Conservation (phyloP, 805 yeast genomes). For the Wickerhamomyces queroliae region DNA sequence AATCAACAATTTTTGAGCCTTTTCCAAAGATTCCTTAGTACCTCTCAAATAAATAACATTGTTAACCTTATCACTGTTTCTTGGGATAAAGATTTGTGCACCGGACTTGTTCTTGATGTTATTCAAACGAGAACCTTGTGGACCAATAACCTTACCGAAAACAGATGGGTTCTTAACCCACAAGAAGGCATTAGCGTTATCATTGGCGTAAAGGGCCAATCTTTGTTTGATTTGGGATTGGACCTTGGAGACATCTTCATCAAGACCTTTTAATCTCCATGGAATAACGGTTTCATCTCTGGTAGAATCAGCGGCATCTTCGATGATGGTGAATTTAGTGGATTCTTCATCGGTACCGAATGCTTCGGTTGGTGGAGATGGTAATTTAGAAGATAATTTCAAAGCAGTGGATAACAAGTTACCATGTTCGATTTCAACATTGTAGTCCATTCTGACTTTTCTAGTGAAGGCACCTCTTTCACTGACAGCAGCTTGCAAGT, state of each 20-base stretch:
- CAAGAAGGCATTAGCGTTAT: too few species aligned
- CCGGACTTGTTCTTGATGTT: slow-evolving; percentile 53
- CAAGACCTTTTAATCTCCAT: slow-evolving; percentile 62
- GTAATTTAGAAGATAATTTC: slow-evolving; percentile 38
- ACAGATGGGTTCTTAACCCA: too few species aligned
- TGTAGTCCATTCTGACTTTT: slow-evolving; percentile 43
- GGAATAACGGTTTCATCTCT: slow-evolving; percentile 37
- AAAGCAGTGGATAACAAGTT: slow-evolving; percentile 42
- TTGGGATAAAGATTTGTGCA: slow-evolving; percentile 60
- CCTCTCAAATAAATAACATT: slow-evolving; percentile 60
- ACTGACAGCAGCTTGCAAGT: slow-evolving; percentile 52
- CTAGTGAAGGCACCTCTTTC: slow-evolving; percentile 63
- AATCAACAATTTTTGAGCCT: slow-evolving; percentile 34
- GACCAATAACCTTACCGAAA: slow-evolving; percentile 68
- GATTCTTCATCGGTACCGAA: slow-evolving; percentile 33
- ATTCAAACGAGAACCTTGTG: slow-evolving; percentile 65
- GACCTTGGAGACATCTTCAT: slow-evolving; percentile 45
- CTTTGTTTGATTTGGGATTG: slow-evolving; percentile 43
- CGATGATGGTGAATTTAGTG: slow-evolving; percentile 42
- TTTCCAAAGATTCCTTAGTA: slow-evolving; percentile 44
- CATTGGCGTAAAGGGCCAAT: slow-evolving; percentile 39
- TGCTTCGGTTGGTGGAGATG: slow-evolving; percentile 42
- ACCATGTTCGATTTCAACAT: slow-evolving; percentile 58
- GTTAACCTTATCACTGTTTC: slow-evolving; percentile 42
- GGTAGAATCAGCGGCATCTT: slow-evolving; percentile 22